These are phyloP conservation scores for Cinchona pubescens DNA, from an alignment of 257 asterid species.

Conservation along the genomic window DNA sequence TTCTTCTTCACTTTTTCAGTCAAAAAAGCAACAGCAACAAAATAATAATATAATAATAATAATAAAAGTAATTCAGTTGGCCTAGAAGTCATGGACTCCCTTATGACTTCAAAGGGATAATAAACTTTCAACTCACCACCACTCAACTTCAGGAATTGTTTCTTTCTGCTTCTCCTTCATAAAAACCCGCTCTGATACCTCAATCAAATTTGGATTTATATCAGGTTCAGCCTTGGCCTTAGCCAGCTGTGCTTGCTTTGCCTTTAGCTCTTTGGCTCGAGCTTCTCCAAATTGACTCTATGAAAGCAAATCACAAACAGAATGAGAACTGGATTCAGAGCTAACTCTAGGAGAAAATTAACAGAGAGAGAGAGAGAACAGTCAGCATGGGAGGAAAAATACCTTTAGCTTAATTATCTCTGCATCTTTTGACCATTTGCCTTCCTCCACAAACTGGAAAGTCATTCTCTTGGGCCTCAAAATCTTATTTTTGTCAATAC, in stretches of 20 bases:
- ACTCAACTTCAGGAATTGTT: slow-evolving; percentile 86
- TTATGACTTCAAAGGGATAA: neutral
- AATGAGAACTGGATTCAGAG: neutral
- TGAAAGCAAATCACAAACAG: slow-evolving; percentile 20
- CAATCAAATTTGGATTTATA: slow-evolving; percentile 91
- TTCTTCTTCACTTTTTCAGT: neutral
- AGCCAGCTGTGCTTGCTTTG: slow-evolving; percentile 89
- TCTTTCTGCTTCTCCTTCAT: slow-evolving; percentile 80
- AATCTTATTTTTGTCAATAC: slow-evolving; percentile 74
- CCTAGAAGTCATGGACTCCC: neutral
- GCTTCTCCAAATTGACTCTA: slow-evolving; percentile 96
- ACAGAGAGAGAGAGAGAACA: neutral
- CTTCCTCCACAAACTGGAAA: slow-evolving; percentile 97
- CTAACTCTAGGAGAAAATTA: neutral
- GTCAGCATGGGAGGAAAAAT: slow-evolving; percentile 5
- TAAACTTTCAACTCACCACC: slow-evolving; percentile 72
- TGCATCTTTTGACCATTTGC: slow-evolving; percentile 95
- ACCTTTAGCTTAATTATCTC: slow-evolving; percentile 82
- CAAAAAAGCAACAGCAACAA: neutral
- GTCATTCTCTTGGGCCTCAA: slow-evolving; percentile 81
- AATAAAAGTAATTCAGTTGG: neutral
- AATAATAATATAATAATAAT: neutral
- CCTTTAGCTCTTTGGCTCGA: slow-evolving; percentile 82
- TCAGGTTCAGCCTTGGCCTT: slow-evolving; percentile 88
- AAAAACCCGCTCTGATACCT: slow-evolving; percentile 80